phyloP scores from a whole-genome alignment of 768 basidiomycete genomes.

The Xerocomellus amylosporus region DNA sequence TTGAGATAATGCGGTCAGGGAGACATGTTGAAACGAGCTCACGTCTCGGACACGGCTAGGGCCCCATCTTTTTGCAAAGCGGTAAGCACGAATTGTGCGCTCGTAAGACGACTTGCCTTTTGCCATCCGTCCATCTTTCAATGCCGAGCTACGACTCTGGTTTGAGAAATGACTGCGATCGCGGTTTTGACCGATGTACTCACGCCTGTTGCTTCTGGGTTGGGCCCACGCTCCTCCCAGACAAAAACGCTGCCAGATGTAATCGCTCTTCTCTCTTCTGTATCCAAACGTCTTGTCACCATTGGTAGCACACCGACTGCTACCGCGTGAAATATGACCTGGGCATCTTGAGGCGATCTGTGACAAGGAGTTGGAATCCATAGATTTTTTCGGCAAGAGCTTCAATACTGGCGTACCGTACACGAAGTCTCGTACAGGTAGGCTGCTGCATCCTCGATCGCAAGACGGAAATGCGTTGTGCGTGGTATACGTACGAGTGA shows the following conservation, averaged over 20 bases:
- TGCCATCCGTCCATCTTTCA: constrained; percentile 80
- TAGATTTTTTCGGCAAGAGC: background rate
- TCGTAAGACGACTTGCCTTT: constrained; percentile 30
- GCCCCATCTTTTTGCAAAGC: constrained; percentile 53
- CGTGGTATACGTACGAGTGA: constrained; percentile 21
- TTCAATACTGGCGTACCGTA: constrained; percentile 32
- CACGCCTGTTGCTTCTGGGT: constrained; percentile 64
- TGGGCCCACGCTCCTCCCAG: constrained; percentile 78
- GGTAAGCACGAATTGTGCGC: background rate
- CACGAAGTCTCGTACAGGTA: constrained; percentile 61
- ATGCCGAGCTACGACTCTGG: constrained; percentile 55
- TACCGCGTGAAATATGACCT: constrained; percentile 74
- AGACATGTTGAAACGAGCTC: constrained; percentile 26
- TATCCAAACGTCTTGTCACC: constrained; percentile 68
- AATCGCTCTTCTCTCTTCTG: constrained; percentile 70
- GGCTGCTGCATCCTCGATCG: constrained; percentile 56
- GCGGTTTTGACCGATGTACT: constrained; percentile 23
- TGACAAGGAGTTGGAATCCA: background rate
- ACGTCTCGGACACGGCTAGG: constrained; percentile 77
- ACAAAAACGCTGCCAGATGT: constrained; percentile 74
- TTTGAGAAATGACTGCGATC: constrained; percentile 5
- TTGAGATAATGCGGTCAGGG: constrained; percentile 1
- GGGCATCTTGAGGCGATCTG: constrained; percentile 63
- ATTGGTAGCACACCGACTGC: constrained; percentile 55
- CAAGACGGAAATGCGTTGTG: constrained; percentile 7